phyloP scores from a whole-genome alignment of 1,139 yeast species.

The Suhomyces bokatorum region DNA sequence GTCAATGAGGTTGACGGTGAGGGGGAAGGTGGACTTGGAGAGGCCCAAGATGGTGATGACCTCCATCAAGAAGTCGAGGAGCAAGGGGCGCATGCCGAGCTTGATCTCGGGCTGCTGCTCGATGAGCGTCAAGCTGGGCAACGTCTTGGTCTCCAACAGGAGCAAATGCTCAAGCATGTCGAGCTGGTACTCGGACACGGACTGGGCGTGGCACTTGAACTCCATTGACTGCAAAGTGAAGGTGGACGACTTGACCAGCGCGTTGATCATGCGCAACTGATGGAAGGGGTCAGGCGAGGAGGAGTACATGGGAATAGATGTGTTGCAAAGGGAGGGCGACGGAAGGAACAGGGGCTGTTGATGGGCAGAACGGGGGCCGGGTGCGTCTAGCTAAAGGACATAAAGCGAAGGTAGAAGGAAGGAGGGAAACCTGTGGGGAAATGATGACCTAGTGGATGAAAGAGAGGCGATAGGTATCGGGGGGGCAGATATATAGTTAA shows the following conservation, averaged over 20 bases:
- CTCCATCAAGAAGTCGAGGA: slow-evolving; percentile 56
- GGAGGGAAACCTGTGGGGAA: slow-evolving; percentile 2
- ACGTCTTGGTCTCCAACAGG: slow-evolving; percentile 32
- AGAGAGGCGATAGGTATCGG: slow-evolving; percentile 6
- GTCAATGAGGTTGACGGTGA: slow-evolving; percentile 55
- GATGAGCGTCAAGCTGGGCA: slow-evolving; percentile 42
- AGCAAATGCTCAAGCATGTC: slow-evolving; percentile 45
- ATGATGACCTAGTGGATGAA: slow-evolving; percentile 2
- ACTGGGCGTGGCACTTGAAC: slow-evolving; percentile 40
- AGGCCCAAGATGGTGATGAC: slow-evolving; percentile 51
- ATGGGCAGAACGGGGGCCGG: not conserved
- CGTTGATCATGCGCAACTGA: slow-evolving; percentile 35
- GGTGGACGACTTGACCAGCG: slow-evolving; percentile 36
- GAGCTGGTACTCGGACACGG: slow-evolving; percentile 41
- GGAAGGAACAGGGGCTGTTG: not conserved
- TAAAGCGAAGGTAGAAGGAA: slow-evolving; percentile 1
- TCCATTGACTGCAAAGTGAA: slow-evolving; percentile 34
- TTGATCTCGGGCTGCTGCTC: slow-evolving; percentile 55
- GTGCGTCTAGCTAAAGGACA: not conserved
- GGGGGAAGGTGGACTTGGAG: slow-evolving; percentile 53
- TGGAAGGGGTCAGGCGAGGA: slow-evolving; percentile 41
- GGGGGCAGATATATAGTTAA: slow-evolving; percentile 4
- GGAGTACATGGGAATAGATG: slow-evolving; percentile 11
- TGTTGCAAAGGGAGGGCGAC: not conserved
- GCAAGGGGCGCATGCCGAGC: slow-evolving; percentile 49